phyloP scores from a whole-genome alignment of 305 asterid genomes.

The Solanum hybrid region DNA sequence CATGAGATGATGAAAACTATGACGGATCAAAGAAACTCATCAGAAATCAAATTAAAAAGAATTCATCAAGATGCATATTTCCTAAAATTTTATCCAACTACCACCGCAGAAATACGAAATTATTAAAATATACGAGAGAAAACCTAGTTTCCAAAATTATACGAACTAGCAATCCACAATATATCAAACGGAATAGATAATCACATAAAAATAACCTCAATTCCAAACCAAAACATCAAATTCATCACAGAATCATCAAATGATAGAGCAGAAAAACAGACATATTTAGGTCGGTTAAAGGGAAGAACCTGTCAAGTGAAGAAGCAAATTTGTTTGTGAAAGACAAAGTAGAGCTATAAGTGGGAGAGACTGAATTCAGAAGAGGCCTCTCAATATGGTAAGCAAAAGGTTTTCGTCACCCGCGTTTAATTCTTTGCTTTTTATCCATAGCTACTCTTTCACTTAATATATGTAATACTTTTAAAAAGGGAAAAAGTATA shows the following conservation, averaged over 20 bases:
- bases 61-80: not conserved
- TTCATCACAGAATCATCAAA: not conserved
- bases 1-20: not conserved
- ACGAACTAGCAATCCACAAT: not conserved
- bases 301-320: not conserved
- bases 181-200: not conserved
- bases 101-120: not conserved
- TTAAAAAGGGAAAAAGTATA: not conserved
- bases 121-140: not conserved
- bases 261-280: not conserved
- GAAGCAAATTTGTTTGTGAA: not conserved
- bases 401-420: not conserved
- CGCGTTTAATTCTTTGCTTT: not conserved
- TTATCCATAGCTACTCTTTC: not conserved
- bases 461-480: not conserved
- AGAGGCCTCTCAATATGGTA: not conserved
- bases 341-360: not conserved
- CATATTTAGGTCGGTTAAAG: not conserved
- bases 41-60: not conserved
- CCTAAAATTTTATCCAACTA: not conserved
- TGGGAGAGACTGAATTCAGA: not conserved
- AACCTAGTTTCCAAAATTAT: not conserved
- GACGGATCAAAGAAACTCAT: not conserved
- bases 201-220: not conserved
- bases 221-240: not conserved